Evolutionary conservation across 257 asterid genomes (phyloP).

Genomic region (Gentiana macrophylla): DNA sequence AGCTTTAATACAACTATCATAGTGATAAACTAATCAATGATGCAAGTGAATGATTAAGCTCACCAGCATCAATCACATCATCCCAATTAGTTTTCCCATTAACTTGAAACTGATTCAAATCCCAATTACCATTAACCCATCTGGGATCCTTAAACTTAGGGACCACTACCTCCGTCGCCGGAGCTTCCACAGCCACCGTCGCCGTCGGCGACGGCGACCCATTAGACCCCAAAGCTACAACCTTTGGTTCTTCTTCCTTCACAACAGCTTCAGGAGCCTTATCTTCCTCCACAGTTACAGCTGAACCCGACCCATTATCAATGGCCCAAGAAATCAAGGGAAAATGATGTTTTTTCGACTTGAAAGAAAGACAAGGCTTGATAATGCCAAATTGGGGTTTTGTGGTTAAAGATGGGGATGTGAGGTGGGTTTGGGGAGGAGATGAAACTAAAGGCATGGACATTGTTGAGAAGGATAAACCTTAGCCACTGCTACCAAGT

Average conservation of each 20-base stretch:
- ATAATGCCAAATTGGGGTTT: constrained; percentile 19
- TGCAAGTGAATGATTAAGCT: constrained; percentile 1
- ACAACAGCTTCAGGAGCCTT: constrained; percentile 15
- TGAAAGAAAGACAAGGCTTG: constrained; percentile 21
- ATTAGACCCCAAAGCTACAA: constrained; percentile 35
- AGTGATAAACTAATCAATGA: neutral
- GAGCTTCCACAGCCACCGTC: constrained; percentile 20
- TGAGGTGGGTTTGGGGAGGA: constrained; percentile 32
- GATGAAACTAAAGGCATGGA: constrained; percentile 51
- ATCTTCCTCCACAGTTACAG: constrained; percentile 26
- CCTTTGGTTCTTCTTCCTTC: constrained; percentile 11
- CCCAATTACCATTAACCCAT: constrained; percentile 94
- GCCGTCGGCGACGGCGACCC: constrained; percentile 36
- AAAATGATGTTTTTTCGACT: constrained; percentile 18
- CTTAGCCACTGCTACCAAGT: no score
- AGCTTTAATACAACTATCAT: neutral
- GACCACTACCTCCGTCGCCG: constrained; percentile 14
- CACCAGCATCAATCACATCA: constrained; percentile 94
- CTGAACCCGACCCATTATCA: constrained; percentile 38
- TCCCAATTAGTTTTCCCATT: constrained; percentile 77
- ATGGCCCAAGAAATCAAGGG: constrained; percentile 21
- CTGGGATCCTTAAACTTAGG: constrained; percentile 39
- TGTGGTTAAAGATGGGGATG: constrained; percentile 21
- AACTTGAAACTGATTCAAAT: constrained; percentile 56
- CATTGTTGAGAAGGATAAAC: constrained; percentile 14